Conservation (phyloP, 345 rosid species). For the Hypericum perforatum region DNA sequence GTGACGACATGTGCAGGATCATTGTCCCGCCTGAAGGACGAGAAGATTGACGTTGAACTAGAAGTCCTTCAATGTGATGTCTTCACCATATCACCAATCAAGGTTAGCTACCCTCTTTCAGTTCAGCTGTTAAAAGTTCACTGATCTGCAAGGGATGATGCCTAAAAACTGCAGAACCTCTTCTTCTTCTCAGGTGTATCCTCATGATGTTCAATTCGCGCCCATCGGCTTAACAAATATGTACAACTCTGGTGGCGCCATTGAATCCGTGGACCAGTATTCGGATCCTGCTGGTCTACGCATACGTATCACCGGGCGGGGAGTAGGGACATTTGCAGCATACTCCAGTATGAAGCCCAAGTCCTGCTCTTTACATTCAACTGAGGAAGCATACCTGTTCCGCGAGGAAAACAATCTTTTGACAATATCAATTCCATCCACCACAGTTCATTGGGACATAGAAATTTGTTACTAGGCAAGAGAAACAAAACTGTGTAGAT, state of each 20-base stretch:
- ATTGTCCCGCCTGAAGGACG: constrained; percentile 23
- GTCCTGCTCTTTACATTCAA: constrained; percentile 21
- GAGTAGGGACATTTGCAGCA: constrained; percentile 34
- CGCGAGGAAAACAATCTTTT: constrained; percentile 23
- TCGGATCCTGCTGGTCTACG: constrained; percentile 2
- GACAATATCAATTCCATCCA: constrained; percentile 19
- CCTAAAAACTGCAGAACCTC: too few relatives aligned
- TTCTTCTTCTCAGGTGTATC: constrained; percentile 20
- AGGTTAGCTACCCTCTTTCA: constrained; percentile 18
- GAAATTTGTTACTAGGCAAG: constrained; percentile 16
- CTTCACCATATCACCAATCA: constrained; percentile 38
- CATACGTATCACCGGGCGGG: constrained; percentile 33
- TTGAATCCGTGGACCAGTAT: constrained; percentile 20
- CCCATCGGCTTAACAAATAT: constrained; percentile 38
- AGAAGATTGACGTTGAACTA: constrained; percentile 17
- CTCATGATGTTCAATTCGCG: constrained; percentile 33
- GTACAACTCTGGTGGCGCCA: constrained; percentile 47
- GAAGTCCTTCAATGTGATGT: constrained; percentile 33
- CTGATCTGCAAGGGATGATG: too few relatives aligned
- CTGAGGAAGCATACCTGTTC: constrained; percentile 14
- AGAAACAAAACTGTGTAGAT: too few relatives aligned
- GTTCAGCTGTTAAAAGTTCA: too few relatives aligned
- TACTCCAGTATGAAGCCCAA: constrained; percentile 33
- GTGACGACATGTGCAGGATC: constrained; percentile 15
- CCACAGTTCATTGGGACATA: constrained; percentile 25